A percentile compares a stretch with the other conserved stretches of the same genome.
These are phyloP conservation scores for Russula compacta DNA, from an alignment of 768 basidiomycete species.

Conservation along the genomic window DNA sequence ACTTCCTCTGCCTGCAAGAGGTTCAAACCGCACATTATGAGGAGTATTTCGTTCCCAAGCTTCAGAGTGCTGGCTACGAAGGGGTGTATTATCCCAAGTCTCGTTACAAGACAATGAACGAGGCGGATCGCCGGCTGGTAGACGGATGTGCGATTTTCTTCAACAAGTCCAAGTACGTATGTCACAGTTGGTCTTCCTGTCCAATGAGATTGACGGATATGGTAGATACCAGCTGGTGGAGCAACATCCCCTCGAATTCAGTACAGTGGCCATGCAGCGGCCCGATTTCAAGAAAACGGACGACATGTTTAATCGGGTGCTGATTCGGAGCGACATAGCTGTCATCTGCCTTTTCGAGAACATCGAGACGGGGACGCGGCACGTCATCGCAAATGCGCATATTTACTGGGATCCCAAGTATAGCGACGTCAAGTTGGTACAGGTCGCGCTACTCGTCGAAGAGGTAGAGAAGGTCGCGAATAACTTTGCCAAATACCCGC, in stretches of 20 bases:
- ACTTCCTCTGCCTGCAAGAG: slow-evolving; percentile 93
- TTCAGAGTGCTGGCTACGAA: slow-evolving; percentile 73
- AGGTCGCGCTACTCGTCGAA: slow-evolving; percentile 85
- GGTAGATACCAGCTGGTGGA: slow-evolving; percentile 85
- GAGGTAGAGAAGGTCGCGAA: slow-evolving; percentile 86
- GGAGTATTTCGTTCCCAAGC: slow-evolving; percentile 74
- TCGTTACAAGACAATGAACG: slow-evolving; percentile 87
- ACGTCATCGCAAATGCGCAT: slow-evolving; percentile 87
- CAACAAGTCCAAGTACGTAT: slow-evolving; percentile 74
- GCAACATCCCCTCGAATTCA: slow-evolving; percentile 90
- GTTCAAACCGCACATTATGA: slow-evolving; percentile 89
- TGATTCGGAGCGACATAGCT: slow-evolving; percentile 91
- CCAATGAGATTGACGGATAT: neutral
- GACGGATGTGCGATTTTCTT: slow-evolving; percentile 98
- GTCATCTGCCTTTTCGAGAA: slow-evolving; percentile 83
- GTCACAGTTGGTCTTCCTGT: neutral
- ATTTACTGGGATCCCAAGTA: slow-evolving; percentile 89
- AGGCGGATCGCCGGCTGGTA: slow-evolving; percentile 75
- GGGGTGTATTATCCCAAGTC: slow-evolving; percentile 90
- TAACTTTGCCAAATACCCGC: slow-evolving; percentile 77
- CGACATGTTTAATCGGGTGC: slow-evolving; percentile 98
- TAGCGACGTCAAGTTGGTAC: slow-evolving; percentile 95
- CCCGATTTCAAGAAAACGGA: slow-evolving; percentile 95
- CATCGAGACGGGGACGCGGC: slow-evolving; percentile 73
- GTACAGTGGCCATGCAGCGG: slow-evolving; percentile 83